Evolutionary conservation across 2,329 filamentous ascomycete genomes (phyloP), one percentile per base, ranked within the genome.

Genomic region (Chalaropsis thielavioides): DNA sequence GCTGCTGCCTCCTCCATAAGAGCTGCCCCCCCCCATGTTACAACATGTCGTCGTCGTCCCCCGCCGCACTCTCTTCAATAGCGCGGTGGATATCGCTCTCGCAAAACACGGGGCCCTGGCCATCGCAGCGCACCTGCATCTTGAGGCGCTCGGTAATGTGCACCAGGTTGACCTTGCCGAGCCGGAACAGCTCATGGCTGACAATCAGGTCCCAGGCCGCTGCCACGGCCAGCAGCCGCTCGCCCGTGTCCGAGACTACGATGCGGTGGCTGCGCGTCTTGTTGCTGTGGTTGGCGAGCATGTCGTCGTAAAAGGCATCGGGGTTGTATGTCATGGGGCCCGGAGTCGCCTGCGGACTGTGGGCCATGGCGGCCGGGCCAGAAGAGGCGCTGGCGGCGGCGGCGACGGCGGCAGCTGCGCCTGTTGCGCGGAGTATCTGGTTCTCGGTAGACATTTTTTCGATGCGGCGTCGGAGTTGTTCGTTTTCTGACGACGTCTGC

Each of bases 191-290:
- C 6, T 89, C 84, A 74, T 96, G 90, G 63, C 78, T 80, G 71
- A 95, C 88, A 67, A 97, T 94, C 64, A 91, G 79, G 71, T 96
- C 92, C 92, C 92, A 97, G 0, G 91, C 87, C 1, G 90, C 89
- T 19, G 86, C 86, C 0, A 87, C 87, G 44, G 87, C 87, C 6
- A 94, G 78, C 15, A 95, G 76, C 38, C 81, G 80, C 72, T 90
- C 84, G 3, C 88, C 88, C 0, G 79, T 76, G n/a, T 83, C 79
- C 46, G 83, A 83, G 31, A 82, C 81, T 38, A 83, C 81, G 68
- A 91, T 81, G n/a, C 87, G 81, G 72, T 91, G 87, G 67, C 81
- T 83, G 0, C 82, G 83, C 1, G 77, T 79, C 75, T 86, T 84
- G 73, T 85, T 84, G 69, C 77, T 72, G 74, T 89, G 80, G 72